These are phyloP conservation scores for Diplodia seriata DNA, from an alignment of 2,329 filamentous ascomycete genomes.

Conservation along the genomic window DNA sequence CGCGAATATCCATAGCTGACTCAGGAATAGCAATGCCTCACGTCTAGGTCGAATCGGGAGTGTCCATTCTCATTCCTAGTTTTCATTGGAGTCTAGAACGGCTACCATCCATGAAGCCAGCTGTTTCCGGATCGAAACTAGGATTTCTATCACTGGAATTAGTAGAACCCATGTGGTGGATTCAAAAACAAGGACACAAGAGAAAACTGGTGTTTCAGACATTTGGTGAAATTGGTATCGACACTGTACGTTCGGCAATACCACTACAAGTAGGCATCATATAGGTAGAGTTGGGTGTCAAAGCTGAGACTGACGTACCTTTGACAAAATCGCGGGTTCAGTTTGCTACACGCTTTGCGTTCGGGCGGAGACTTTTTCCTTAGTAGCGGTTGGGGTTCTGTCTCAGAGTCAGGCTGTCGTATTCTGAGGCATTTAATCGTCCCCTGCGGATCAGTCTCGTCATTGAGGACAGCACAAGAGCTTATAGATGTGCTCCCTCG, in stretches of 20 bases:
- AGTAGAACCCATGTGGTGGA: background rate
- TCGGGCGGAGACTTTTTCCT: background rate
- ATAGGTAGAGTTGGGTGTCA: background rate
- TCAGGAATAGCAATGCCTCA: no score
- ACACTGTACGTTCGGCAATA: background rate
- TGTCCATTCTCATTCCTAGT: no score
- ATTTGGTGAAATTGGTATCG: background rate
- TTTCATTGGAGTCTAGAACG: no score
- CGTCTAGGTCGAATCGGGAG: no score
- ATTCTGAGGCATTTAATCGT: background rate
- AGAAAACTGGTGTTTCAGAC: background rate
- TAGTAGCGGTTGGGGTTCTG: background rate
- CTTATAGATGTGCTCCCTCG: slow-evolving; percentile 5
- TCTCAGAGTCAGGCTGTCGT: background rate
- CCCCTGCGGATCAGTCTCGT: background rate
- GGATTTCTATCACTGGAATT: background rate
- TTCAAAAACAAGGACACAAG: background rate
- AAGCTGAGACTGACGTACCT: background rate
- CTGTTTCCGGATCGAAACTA: background rate
- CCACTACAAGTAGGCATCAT: background rate
- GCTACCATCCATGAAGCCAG: no score
- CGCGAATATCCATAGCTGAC: no score
- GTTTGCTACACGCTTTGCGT: background rate
- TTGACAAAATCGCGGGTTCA: background rate
- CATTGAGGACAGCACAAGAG: background rate